Conservation (phyloP, 2,329 filamentous ascomycete species). For the Colletotrichum sp. region DNA sequence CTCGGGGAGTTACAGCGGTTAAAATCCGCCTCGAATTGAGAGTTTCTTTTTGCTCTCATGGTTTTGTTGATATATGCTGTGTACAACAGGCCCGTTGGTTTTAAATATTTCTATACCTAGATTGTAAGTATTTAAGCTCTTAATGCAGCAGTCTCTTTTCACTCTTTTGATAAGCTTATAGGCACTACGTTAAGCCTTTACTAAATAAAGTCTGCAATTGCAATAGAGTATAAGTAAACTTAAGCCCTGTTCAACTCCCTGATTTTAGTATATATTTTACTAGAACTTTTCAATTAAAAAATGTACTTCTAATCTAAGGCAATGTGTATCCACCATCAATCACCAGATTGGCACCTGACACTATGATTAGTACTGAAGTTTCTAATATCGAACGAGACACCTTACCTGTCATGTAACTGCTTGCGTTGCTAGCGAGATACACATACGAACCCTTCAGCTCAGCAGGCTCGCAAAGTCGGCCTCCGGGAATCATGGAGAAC, state of each 20-base stretch:
- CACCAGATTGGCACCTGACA: constrained; percentile 44
- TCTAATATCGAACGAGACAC: background rate
- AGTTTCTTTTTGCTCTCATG: background rate
- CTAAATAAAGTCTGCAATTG: too few relatives aligned
- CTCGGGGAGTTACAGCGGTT: constrained; percentile 11
- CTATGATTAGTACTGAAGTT: background rate
- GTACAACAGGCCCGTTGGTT: background rate
- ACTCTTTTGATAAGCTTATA: too few relatives aligned
- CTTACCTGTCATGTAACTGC: constrained; percentile 42
- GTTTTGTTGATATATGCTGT: too few relatives aligned
- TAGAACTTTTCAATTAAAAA: background rate
- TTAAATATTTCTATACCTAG: too few relatives aligned
- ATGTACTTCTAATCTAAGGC: constrained; percentile 41
- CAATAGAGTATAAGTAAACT: accelerated
- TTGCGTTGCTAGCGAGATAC: constrained; percentile 41
- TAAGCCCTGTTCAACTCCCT: background rate
- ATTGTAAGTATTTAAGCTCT: too few relatives aligned
- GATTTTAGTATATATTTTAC: background rate
- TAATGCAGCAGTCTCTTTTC: too few relatives aligned
- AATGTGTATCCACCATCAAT: constrained; percentile 63
- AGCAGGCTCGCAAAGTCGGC: constrained; percentile 16
- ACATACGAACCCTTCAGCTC: constrained; percentile 63
- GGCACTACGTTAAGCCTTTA: too few relatives aligned
- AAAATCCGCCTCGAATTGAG: background rate
- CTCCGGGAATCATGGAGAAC: constrained; percentile 15